Base-by-base conservation (phyloP, 2,329 filamentous ascomycete species). In the Hypomyces perniciosus region DNA sequence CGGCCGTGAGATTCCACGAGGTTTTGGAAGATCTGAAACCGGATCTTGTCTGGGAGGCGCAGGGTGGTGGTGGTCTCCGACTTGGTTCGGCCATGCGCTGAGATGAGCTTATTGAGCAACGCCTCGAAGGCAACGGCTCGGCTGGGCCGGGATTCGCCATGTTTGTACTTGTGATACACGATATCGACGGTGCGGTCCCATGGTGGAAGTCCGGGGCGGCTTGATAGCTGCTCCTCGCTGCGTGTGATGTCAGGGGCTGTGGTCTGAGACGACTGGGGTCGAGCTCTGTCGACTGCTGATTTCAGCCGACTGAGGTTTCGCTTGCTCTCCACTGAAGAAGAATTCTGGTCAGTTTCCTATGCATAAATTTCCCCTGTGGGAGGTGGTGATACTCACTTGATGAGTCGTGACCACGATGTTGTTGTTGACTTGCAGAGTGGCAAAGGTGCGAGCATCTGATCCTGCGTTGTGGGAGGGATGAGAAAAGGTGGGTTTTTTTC, bases 151-250 rank as follows among this genome's bases (percentile, higher is more conserved):
- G 10, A 20, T 4, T 56, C 50, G 39, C 41, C 53, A 5, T 55
- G 48, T 2, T 51, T 44, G 6, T 60, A 20, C 2, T 56, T 52
- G 44, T 69, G 65, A 38, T 64, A 68, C n/a, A 70, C 62, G 5
- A 67, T 53, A 28, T 71, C 68, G n/a, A 69, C 54, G 8, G 59
- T 58, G 2, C 68, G 64, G 43, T 71, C 64, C 68, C 68, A 71
- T 0, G 68, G 55, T 2, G 67, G 66, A 6, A 62, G 57, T 1
- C 44, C 7, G 7, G 7, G 10, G 4, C 42, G 39, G 8, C 34
- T 45, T 12, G 33, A 4, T n/a, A 41, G 34, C 12, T 39, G 47
- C 8, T 42, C 45, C 12, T 50, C 37, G 42, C 13, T 42, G 7
- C 30, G 34, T 1, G 33, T 35, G 27, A 26, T 27, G 39, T 31